Evolutionary conservation across 805 yeast species (phyloP).

Genomic region (Cyberlindnera mississippiensis): DNA sequence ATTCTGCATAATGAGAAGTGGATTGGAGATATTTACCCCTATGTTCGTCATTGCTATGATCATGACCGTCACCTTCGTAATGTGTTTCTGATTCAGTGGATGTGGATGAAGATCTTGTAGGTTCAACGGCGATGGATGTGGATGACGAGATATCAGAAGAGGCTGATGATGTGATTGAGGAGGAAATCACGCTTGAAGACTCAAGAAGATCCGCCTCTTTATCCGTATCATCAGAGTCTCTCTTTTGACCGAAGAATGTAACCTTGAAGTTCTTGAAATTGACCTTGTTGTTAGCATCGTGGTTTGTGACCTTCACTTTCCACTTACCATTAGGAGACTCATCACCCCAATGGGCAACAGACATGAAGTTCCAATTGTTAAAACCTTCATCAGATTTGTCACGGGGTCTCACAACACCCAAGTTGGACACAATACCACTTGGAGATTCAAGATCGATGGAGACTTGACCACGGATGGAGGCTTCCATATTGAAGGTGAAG

Average conservation of each 20-base stretch:
- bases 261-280: conserved; percentile 68
- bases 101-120: conserved; percentile 17
- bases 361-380: conserved; percentile 84
- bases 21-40: conserved; percentile 35
- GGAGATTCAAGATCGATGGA: conserved; percentile 71
- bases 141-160: conserved; percentile 2
- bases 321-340: conserved; percentile 77
- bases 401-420: conserved; percentile 61
- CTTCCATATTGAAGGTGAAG: conserved; percentile 66
- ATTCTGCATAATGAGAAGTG: conserved; percentile 50
- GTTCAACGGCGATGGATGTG: background rate
- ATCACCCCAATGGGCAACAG: conserved; percentile 99
- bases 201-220: conserved; percentile 25
- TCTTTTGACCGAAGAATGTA: conserved; percentile 74
- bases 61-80: conserved; percentile 21
- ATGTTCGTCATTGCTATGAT: conserved; percentile 32
- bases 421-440: conserved; percentile 61
- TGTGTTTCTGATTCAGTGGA: conserved; percentile 4
- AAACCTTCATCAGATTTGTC: conserved; percentile 63
- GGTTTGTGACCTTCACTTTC: conserved; percentile 62
- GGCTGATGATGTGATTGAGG: background rate
- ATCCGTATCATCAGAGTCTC: conserved; percentile 39
- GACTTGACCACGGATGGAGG: conserved; percentile 66
- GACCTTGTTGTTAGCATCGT: conserved; percentile 34
- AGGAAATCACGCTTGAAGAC: background rate